A percentile compares a stretch with the other conserved stretches of the same genome.
phyloP scores from a whole-genome alignment of 139 green algal genomes.

The Nannochloris sp. region DNA sequence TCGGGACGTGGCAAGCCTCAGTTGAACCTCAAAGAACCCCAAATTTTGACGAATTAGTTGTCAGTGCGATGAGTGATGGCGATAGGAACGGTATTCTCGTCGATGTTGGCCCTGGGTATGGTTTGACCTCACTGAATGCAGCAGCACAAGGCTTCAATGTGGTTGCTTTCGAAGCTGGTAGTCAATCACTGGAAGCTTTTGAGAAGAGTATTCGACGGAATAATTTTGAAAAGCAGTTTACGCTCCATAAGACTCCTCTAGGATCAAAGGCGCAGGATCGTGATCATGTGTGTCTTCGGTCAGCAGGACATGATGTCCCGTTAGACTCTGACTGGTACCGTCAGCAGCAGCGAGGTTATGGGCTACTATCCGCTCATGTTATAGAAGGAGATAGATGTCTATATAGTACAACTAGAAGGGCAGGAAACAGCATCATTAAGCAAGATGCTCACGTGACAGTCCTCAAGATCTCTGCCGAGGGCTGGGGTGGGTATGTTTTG shows the following conservation, averaged over 20 bases:
- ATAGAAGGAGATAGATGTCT: slow-evolving; percentile 9
- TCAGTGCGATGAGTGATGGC: slow-evolving; percentile 32
- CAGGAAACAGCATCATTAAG: slow-evolving; percentile 6
- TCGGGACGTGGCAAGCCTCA: slow-evolving; percentile 65
- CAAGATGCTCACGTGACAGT: slow-evolving; percentile 29
- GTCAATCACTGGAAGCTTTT: slow-evolving; percentile 40
- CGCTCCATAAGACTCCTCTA: slow-evolving; percentile 35
- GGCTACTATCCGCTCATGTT: slow-evolving; percentile 11
- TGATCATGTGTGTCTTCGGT: slow-evolving; percentile 21
- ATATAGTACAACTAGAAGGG: slow-evolving; percentile 3
- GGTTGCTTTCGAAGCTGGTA: slow-evolving; percentile 57
- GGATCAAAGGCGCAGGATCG: slow-evolving; percentile 30
- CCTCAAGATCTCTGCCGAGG: slow-evolving; percentile 42
- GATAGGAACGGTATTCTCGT: slow-evolving; percentile 35
- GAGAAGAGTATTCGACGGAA: slow-evolving; percentile 51
- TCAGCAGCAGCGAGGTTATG: slow-evolving; percentile 21
- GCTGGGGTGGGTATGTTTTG: slow-evolving; percentile 60
- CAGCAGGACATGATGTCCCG: slow-evolving; percentile 1
- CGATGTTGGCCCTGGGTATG: slow-evolving; percentile 68
- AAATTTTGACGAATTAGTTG: slow-evolving; percentile 61
- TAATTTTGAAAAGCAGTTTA: slow-evolving; percentile 43
- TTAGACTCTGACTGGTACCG: slow-evolving; percentile 7
- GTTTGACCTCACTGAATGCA: slow-evolving; percentile 66
- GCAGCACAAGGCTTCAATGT: slow-evolving; percentile 56
- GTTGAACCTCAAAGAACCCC: slow-evolving; percentile 40